Conservation (phyloP, 2,329 filamentous ascomycete species). For the Emergomyces africanus region DNA sequence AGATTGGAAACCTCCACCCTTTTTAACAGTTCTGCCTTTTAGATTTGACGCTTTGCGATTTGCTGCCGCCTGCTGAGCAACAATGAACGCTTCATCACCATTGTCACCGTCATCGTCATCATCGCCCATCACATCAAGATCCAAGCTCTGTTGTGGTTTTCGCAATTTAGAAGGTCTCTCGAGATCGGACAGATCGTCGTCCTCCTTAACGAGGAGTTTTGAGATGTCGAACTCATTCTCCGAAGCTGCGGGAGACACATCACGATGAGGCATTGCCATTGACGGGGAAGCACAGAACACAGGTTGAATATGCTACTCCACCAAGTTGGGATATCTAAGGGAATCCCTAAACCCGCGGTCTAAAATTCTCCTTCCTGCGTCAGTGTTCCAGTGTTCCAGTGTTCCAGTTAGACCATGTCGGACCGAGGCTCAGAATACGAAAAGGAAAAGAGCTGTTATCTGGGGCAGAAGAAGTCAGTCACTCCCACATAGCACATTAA, state of each 20-base stretch:
- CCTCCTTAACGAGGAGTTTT: constrained; percentile 56
- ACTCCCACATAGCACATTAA: neutral
- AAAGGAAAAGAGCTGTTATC: neutral
- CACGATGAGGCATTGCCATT: constrained; percentile 53
- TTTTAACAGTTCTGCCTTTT: constrained; percentile 79
- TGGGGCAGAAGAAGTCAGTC: neutral
- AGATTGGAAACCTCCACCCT: constrained; percentile 89
- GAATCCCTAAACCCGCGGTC: neutral
- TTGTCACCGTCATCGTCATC: constrained; percentile 43
- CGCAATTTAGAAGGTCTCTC: constrained; percentile 22
- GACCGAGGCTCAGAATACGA: neutral
- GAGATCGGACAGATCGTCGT: constrained; percentile 39
- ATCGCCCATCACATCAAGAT: constrained; percentile 43
- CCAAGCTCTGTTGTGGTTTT: constrained; percentile 19
- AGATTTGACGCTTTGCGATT: constrained; percentile 75
- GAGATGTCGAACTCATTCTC: constrained; percentile 90
- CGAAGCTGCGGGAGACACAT: constrained; percentile 67
- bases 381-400: neutral
- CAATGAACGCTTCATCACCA: constrained; percentile 79
- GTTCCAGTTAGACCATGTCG: neutral
- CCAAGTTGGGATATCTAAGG: neutral
- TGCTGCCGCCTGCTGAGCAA: constrained; percentile 69
- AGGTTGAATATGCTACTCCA: neutral
- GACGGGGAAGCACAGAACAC: neutral
- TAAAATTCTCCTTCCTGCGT: neutral